Percentiles rank a stretch among this genome's conserved stretches.
These are phyloP conservation scores for Hypoxylon lienhwacheense DNA, from an alignment of 495 filamentous ascomycete species.

Conservation along the genomic window DNA sequence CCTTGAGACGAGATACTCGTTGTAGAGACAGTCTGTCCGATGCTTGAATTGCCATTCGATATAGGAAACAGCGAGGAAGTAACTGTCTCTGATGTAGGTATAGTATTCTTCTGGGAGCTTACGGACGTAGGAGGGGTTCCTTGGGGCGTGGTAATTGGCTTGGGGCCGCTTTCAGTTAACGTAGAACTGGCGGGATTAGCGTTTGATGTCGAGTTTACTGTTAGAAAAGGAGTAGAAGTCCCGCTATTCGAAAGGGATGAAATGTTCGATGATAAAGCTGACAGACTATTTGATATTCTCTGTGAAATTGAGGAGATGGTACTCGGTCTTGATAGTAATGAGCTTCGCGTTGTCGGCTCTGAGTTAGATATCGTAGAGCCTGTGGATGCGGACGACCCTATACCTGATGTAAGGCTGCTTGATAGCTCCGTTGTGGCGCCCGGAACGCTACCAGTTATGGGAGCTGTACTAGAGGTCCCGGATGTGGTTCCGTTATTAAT, in stretches of 20 bases:
- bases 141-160: background rate
- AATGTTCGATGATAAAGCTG: constrained; percentile 1
- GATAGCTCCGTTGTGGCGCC: background rate
- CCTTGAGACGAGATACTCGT: constrained; percentile 1
- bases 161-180: background rate
- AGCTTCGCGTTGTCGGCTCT: constrained; percentile 8
- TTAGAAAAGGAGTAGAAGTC: constrained; percentile 10
- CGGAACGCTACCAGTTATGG: constrained; percentile 15
- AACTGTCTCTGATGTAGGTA: background rate
- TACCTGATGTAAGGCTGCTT: constrained; percentile 1
- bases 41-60: constrained; percentile 7
- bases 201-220: constrained; percentile 12
- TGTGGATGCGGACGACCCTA: background rate
- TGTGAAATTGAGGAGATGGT: background rate
- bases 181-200: constrained; percentile 10
- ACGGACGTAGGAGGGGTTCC: background rate
- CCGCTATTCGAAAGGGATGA: background rate
- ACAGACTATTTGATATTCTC: background rate
- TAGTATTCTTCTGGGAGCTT: background rate
- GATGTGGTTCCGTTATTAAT: constrained; percentile 12
- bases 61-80: constrained; percentile 1
- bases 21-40: background rate
- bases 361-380: background rate
- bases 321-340: background rate
- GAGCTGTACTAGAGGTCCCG: constrained; percentile 20